These are phyloP conservation scores for Postia placenta DNA, from an alignment of 768 basidiomycete genomes.

Conservation along the genomic window DNA sequence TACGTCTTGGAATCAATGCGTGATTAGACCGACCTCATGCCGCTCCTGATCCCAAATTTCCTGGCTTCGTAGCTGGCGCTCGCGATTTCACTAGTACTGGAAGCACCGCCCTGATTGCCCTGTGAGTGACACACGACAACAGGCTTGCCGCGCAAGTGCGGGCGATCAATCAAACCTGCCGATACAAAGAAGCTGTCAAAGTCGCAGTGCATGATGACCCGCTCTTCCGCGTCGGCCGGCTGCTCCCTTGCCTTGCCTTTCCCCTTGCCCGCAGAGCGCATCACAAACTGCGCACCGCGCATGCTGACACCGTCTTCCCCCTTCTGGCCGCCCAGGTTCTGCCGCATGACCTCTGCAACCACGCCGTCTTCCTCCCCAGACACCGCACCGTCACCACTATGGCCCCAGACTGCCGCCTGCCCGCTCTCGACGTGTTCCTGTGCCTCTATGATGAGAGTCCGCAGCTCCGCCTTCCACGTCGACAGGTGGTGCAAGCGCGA, in stretches of 20 bases:
- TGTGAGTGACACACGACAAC: conserved; percentile 96
- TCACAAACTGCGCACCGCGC: conserved; percentile 31
- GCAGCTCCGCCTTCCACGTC: conserved; percentile 89
- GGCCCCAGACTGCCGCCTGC: conserved; percentile 6
- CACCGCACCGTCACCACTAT: not conserved
- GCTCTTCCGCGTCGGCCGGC: conserved; percentile 42
- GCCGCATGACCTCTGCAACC: conserved; percentile 27
- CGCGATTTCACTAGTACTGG: conserved; percentile 92
- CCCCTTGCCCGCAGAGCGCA: conserved; percentile 41
- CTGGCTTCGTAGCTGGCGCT: conserved; percentile 94
- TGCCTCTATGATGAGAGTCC: conserved; percentile 70
- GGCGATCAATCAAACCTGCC: conserved; percentile 75
- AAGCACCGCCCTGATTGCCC: conserved; percentile 58
- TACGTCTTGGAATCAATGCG: not conserved
- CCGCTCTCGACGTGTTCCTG: conserved; percentile 60
- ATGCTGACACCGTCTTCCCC: conserved; percentile 38
- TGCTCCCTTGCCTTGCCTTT: conserved; percentile 53
- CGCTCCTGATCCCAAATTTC: conserved; percentile 81
- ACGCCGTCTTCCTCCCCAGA: conserved; percentile 13
- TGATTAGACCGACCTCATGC: conserved; percentile 82
- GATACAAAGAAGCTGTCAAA: conserved; percentile 98
- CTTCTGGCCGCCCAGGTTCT: conserved; percentile 20
- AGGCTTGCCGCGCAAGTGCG: conserved; percentile 80
- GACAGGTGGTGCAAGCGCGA: conserved; percentile 91
- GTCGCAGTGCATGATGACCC: conserved; percentile 86